Conservation (phyloP, 306 rosid genomes). For the Cicer arietinum region DNA sequence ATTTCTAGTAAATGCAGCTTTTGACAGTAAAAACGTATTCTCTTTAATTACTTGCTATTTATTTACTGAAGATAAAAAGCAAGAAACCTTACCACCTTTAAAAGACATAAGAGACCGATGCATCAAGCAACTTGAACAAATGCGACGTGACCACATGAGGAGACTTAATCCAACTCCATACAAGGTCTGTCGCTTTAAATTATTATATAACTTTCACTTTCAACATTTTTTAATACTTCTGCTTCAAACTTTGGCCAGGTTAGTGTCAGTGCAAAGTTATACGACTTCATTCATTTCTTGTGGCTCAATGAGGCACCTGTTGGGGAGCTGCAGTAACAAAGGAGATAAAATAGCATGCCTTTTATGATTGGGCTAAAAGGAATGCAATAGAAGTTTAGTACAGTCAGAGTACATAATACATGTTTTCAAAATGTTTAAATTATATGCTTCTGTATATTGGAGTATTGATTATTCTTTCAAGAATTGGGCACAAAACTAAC, state of each 20-base stretch:
- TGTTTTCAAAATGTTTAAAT: neutral
- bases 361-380: neutral
- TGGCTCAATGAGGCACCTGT: constrained; percentile 99
- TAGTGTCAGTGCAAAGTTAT: constrained; percentile 83
- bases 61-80: constrained; percentile 55
- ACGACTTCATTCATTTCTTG: constrained; percentile 89
- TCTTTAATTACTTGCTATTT: constrained; percentile 27
- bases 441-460: constrained; percentile 8
- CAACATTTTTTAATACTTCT: neutral
- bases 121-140: constrained; percentile 79
- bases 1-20: constrained; percentile 33
- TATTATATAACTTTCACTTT: neutral
- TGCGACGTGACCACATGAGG: constrained; percentile 98
- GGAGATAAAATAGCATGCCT: neutral
- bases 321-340: constrained; percentile 79
- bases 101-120: constrained; percentile 77
- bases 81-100: constrained; percentile 72
- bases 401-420: neutral
- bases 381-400: neutral
- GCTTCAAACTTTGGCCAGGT: constrained; percentile 57
- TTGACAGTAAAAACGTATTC: neutral
- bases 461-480: constrained; percentile 8
- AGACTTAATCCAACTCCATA: constrained; percentile 62
- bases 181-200: constrained; percentile 10
- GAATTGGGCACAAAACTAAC: neutral